These are phyloP conservation scores for Salix brachista DNA, from an alignment of 345 rosid genomes.

Conservation along the genomic window DNA sequence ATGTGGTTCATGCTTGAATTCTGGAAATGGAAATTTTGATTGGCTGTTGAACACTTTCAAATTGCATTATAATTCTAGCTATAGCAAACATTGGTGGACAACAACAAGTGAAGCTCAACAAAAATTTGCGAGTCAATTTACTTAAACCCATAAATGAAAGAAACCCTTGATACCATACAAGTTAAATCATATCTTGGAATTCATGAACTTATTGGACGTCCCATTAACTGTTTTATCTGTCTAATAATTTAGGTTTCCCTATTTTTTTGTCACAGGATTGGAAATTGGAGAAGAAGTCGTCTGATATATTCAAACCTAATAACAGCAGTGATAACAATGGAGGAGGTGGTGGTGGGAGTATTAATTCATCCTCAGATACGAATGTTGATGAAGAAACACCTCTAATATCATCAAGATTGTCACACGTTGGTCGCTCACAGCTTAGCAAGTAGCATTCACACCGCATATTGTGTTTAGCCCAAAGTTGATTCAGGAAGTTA, in stretches of 20 bases:
- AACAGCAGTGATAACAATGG: conserved; percentile 37
- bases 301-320: conserved; percentile 58
- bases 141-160: neutral
- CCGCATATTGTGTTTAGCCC: conserved; percentile 22
- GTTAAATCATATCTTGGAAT: neutral
- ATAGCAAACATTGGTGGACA: neutral
- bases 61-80: neutral
- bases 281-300: conserved; percentile 93
- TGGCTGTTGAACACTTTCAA: neutral
- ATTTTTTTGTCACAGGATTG: conserved; percentile 50
- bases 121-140: neutral
- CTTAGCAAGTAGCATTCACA: conserved; percentile 55
- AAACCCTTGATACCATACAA: neutral
- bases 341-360: conserved; percentile 28
- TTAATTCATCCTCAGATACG: conserved; percentile 27
- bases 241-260: neutral
- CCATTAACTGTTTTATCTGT: neutral
- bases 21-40: neutral
- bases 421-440: conserved; percentile 80
- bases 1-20: neutral
- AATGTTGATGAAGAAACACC: conserved; percentile 80
- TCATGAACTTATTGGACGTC: neutral
- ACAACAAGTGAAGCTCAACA: neutral
- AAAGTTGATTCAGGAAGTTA: conserved; percentile 3
- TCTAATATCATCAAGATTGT: conserved; percentile 66